These are phyloP conservation scores for Plenodomus lindquistii DNA, from an alignment of 2,329 filamentous ascomycete genomes.

Conservation along the genomic window DNA sequence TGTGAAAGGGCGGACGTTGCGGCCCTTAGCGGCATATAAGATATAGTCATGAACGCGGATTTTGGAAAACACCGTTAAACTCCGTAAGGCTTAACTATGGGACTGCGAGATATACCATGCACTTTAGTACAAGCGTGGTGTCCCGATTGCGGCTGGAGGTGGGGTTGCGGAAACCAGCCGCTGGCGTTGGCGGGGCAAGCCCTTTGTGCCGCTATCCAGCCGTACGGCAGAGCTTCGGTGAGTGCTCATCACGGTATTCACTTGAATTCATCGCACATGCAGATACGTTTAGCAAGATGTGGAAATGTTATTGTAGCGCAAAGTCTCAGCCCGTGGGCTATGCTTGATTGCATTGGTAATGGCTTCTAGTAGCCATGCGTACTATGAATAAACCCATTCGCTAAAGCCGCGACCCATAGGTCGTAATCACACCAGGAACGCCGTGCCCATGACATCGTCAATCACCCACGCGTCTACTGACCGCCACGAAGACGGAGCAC, in stretches of 20 bases:
- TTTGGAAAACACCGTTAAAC: neutral
- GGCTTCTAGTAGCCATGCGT: conserved; percentile 21
- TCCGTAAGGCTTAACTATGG: neutral
- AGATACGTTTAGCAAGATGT: neutral
- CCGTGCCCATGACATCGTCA: conserved; percentile 31
- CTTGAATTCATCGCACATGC: neutral
- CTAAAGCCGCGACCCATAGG: conserved; percentile 21
- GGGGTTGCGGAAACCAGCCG: conserved; percentile 12
- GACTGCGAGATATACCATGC: too few relatives aligned
- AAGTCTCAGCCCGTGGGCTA: conserved; percentile 37
- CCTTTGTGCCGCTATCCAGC: neutral
- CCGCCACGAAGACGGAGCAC: conserved; percentile 83
- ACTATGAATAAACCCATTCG: conserved; percentile 34
- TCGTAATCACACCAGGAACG: conserved; percentile 33
- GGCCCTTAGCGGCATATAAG: too few relatives aligned
- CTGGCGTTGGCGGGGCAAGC: neutral
- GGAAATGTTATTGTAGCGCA: conserved; percentile 18
- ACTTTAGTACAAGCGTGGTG: neutral
- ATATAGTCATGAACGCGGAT: too few relatives aligned
- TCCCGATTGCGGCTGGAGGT: neutral
- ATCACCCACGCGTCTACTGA: conserved; percentile 45
- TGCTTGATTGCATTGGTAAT: conserved; percentile 35
- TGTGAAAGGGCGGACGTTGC: too few relatives aligned
- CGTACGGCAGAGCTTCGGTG: neutral
- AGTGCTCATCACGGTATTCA: neutral